These are phyloP conservation scores for Paecilomyces fulvus DNA, from an alignment of 2,329 filamentous ascomycete genomes.

Conservation along the genomic window DNA sequence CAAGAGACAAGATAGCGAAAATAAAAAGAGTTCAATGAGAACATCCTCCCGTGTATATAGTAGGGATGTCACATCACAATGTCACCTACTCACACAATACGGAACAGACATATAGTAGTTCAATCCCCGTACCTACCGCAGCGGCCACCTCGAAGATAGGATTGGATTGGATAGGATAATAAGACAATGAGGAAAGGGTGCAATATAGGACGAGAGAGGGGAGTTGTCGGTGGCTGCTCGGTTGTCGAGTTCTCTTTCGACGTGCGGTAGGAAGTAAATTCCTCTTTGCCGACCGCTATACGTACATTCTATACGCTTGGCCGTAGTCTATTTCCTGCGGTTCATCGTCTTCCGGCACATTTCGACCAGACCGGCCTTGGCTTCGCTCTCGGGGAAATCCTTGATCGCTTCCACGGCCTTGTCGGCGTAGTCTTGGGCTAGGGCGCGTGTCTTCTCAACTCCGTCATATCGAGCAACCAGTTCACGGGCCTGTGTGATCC, in stretches of 20 bases:
- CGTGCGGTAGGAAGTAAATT: background rate
- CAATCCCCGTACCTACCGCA: background rate
- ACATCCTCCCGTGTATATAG: background rate
- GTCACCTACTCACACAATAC: background rate
- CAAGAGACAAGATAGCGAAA: too few relatives aligned
- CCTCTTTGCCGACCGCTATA: background rate
- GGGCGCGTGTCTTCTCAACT: slow-evolving; percentile 79
- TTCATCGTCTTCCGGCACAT: slow-evolving; percentile 92
- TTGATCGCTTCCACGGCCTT: slow-evolving; percentile 71
- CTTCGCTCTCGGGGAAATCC: slow-evolving; percentile 84
- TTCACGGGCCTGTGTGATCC: slow-evolving; percentile 61
- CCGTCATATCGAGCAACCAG: slow-evolving; percentile 77
- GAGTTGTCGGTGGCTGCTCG: background rate
- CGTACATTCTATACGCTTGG: background rate
- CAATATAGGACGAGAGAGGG: background rate
- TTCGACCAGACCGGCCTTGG: slow-evolving; percentile 81
- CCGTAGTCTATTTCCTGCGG: slow-evolving; percentile 59
- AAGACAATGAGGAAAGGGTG: background rate
- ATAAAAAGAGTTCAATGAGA: background rate
- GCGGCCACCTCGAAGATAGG: background rate
- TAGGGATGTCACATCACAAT: background rate
- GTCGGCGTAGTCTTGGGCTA: slow-evolving; percentile 85
- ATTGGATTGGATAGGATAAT: background rate
- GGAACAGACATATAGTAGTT: background rate
- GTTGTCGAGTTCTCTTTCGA: background rate